A percentile compares a stretch with the other conserved stretches of the same genome.
phyloP scores from a whole-genome alignment of 352 stramenopile species.

The Phytophthora cajani region DNA sequence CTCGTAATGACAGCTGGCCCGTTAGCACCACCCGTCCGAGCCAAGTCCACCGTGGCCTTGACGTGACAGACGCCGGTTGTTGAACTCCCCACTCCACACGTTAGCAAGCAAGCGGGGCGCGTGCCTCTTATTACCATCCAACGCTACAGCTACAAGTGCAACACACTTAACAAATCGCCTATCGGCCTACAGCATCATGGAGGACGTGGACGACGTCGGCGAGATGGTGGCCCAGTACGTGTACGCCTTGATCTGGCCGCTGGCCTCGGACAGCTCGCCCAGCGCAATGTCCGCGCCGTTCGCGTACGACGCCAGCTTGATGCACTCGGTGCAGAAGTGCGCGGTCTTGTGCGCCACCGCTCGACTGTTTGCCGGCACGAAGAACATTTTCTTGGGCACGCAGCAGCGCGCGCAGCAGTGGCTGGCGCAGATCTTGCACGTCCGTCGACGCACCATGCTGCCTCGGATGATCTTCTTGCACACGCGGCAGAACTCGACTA shows the following conservation, averaged over 20 bases:
- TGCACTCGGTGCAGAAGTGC: conserved; percentile 38
- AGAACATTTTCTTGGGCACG: conserved; percentile 46
- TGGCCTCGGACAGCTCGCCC: conserved; percentile 26
- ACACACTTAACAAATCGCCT: not conserved
- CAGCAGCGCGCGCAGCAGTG: conserved; percentile 36
- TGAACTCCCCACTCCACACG: not conserved
- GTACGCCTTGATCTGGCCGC: conserved; percentile 12
- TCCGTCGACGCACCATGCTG: conserved; percentile 27
- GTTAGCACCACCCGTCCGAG: not conserved
- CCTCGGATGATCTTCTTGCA: conserved; percentile 31
- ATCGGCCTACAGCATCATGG: conserved; percentile 18
- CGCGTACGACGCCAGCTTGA: conserved; percentile 14
- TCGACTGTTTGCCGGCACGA: conserved; percentile 23
- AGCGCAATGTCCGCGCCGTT: conserved; percentile 37
- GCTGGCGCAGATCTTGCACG: conserved; percentile 38
- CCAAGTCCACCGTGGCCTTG: conserved; percentile 21
- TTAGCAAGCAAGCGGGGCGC: conserved; percentile 16
- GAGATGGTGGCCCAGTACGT: conserved; percentile 28
- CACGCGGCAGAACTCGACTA: conserved; percentile 21
- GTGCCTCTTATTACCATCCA: conserved; percentile 16
- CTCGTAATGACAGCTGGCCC: not conserved
- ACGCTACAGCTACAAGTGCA: conserved; percentile 9
- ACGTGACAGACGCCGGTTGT: not conserved
- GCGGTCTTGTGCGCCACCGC: conserved; percentile 25
- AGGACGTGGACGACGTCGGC: conserved; percentile 30